Conservation (phyloP, 106 monocot species). For the Cymbidium sinense region DNA sequence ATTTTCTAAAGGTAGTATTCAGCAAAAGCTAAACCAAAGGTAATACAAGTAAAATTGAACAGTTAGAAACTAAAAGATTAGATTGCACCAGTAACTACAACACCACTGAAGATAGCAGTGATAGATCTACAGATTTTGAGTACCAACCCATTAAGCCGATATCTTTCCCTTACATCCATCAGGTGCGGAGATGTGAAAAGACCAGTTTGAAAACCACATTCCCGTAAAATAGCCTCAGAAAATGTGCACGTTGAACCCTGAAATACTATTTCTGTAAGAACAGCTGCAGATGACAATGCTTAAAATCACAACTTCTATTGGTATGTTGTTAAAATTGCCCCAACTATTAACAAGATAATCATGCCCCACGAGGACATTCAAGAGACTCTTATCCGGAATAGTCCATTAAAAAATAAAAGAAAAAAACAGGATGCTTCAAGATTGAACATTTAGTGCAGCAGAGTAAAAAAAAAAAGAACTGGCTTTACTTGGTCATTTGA, state of each 20-base stretch:
- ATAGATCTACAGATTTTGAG: slow-evolving; percentile 4
- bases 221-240: slow-evolving; percentile 62
- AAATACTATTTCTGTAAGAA: slow-evolving; percentile 17
- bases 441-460: neutral
- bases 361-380: neutral
- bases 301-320: neutral
- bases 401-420: neutral
- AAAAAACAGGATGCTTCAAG: neutral
- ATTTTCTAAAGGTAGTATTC: neutral
- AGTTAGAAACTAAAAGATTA: neutral
- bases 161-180: slow-evolving; percentile 70
- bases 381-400: neutral
- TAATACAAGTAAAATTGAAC: neutral
- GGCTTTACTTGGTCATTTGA: no score
- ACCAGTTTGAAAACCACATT: slow-evolving; percentile 68
- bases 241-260: slow-evolving; percentile 86
- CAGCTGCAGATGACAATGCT: neutral
- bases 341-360: neutral
- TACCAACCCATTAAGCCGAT: slow-evolving; percentile 62
- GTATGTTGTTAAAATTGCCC: neutral
- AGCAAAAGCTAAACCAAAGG: neutral
- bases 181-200: slow-evolving; percentile 76
- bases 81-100: neutral
- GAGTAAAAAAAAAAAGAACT: neutral
- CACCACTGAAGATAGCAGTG: neutral